Evolutionary conservation across 1,139 yeast genomes (phyloP).

Genomic region (Debaryomycetaceae sp.): DNA sequence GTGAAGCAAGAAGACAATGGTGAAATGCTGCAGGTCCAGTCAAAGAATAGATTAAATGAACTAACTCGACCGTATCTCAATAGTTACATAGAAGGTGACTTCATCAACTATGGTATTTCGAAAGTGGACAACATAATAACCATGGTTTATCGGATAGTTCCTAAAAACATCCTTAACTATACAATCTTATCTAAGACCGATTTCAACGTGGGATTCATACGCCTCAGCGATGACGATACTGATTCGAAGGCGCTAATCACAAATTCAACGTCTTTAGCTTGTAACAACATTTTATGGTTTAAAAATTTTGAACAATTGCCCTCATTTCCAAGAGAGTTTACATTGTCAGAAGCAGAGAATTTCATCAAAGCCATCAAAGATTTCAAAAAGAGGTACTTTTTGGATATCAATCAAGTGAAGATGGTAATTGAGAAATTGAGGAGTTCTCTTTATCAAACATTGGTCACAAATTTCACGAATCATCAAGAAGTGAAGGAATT

Average conservation of each 20-base stretch:
- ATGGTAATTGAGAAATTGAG: constrained; percentile 2
- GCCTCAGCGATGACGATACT: constrained; percentile 1
- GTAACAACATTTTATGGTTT: constrained; percentile 18
- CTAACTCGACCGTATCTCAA: constrained; percentile 17
- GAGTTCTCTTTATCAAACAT: constrained; percentile 8
- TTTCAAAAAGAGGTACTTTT: constrained; percentile 16
- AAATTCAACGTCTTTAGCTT: constrained; percentile 12
- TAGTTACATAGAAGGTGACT: constrained; percentile 24
- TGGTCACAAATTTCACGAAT: constrained; percentile 20
- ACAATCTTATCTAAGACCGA: constrained; percentile 26
- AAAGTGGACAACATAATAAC: constrained; percentile 20
- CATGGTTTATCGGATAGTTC: constrained; percentile 24
- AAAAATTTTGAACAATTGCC: constrained; percentile 7
- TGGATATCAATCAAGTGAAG: constrained; percentile 4
- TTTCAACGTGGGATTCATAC: constrained; percentile 21
- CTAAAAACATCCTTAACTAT: constrained; percentile 29
- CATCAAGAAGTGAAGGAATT: constrained; percentile 16
- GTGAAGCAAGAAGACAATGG: constrained; percentile 4
- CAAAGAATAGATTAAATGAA: neutral
- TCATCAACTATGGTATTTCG: constrained; percentile 23
- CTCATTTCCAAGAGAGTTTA: constrained; percentile 6
- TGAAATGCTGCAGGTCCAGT: neutral
- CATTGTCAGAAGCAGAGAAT: constrained; percentile 7
- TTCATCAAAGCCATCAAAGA: constrained; percentile 16
- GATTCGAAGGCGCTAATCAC: neutral